These are phyloP conservation scores for Macrolepiota fuliginosa DNA, from an alignment of 768 basidiomycete genomes.

Conservation along the genomic window DNA sequence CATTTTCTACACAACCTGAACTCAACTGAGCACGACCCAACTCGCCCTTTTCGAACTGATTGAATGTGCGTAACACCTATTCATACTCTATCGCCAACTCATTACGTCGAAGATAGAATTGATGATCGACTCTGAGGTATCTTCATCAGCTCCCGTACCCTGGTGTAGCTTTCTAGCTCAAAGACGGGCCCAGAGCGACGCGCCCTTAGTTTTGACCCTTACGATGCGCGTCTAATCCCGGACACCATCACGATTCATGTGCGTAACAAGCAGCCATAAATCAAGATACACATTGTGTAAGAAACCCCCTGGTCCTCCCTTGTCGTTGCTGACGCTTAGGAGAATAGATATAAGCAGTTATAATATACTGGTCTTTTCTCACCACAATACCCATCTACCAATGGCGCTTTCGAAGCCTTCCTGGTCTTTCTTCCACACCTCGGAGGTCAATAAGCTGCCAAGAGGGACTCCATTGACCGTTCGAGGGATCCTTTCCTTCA, in stretches of 20 bases:
- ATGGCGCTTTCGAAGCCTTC: slow-evolving; percentile 45
- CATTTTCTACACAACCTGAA: background rate
- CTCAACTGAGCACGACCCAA: background rate
- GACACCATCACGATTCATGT: background rate
- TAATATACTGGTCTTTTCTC: background rate
- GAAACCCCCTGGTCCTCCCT: background rate
- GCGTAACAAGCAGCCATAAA: background rate
- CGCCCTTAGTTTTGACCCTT: background rate
- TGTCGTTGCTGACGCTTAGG: background rate
- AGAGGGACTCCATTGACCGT: slow-evolving; percentile 23
- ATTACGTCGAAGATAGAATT: background rate
- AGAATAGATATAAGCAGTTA: background rate
- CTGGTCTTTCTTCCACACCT: slow-evolving; percentile 25
- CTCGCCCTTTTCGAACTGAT: background rate
- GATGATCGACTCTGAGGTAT: background rate
- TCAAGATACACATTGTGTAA: background rate
- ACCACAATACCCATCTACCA: slow-evolving; percentile 3
- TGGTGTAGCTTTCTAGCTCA: background rate
- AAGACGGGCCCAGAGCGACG: background rate
- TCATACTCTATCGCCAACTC: background rate
- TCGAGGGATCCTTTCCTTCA: slow-evolving; percentile 13
- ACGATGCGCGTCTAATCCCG: background rate
- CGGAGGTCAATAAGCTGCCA: slow-evolving; percentile 36
- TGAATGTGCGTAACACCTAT: background rate
- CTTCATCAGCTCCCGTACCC: background rate